A percentile compares a stretch with the other conserved stretches of the same genome.
These are phyloP conservation scores for Aureobasidium sp. DNA, from an alignment of 2,329 filamentous ascomycete genomes.

Conservation along the genomic window DNA sequence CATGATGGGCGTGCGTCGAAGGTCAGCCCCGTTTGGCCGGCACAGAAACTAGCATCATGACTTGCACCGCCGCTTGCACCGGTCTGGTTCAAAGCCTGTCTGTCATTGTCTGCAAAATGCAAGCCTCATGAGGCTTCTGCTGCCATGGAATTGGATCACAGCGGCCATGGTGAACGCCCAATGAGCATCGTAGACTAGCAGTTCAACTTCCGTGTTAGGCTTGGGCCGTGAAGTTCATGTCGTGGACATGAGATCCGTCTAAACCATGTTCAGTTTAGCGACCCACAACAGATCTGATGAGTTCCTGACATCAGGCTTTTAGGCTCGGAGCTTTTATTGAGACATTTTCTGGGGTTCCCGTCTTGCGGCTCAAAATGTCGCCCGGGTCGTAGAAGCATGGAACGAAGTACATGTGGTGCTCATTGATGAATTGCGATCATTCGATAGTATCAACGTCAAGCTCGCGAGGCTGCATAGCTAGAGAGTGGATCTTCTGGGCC, in stretches of 20 bases:
- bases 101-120: background rate
- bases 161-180: slow-evolving; percentile 4
- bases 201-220: slow-evolving; percentile 7
- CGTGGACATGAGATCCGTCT: slow-evolving; percentile 9
- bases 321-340: slow-evolving; percentile 11
- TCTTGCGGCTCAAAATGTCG: slow-evolving; percentile 6
- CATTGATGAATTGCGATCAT: background rate
- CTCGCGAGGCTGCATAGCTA: background rate
- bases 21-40: slow-evolving; percentile 9
- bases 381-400: background rate
- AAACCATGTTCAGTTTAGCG: slow-evolving; percentile 11
- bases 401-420: background rate
- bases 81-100: slow-evolving; percentile 5
- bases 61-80: slow-evolving; percentile 6
- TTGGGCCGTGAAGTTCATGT: slow-evolving; percentile 8
- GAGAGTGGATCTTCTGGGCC: background rate
- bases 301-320: slow-evolving; percentile 11
- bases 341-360: slow-evolving; percentile 14
- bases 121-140: slow-evolving; percentile 1
- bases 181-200: background rate
- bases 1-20: slow-evolving; percentile 10
- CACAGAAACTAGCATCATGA: slow-evolving; percentile 1
- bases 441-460: background rate
- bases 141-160: slow-evolving; percentile 7
- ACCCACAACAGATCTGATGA: slow-evolving; percentile 6